Conservation (phyloP, 1,139 yeast genomes). For the Scheffersomyces titani region DNA sequence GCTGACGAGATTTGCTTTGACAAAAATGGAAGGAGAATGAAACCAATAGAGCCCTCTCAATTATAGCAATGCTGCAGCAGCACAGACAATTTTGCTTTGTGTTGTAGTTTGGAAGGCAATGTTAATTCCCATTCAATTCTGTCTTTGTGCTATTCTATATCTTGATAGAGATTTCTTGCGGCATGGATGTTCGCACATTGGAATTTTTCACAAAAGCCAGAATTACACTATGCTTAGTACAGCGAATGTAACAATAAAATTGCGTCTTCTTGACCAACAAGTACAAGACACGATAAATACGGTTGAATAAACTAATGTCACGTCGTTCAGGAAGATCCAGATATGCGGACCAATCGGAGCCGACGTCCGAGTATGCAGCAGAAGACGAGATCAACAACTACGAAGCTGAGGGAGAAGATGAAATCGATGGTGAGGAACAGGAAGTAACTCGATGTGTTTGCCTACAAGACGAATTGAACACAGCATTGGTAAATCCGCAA, state of each 20-base stretch:
- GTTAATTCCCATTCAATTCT: not conserved
- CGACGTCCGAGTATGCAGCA: slow-evolving; percentile 12
- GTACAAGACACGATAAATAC: not conserved
- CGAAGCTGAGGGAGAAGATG: slow-evolving; percentile 26
- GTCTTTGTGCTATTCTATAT: not conserved
- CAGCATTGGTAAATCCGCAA: slow-evolving; percentile 32
- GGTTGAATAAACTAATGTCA: slow-evolving; percentile 19
- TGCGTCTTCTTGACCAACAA: not conserved
- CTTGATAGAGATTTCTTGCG: not conserved
- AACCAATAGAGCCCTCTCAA: no score
- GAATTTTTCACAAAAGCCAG: not conserved
- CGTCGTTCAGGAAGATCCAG: slow-evolving; percentile 32
- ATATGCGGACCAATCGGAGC: slow-evolving; percentile 14
- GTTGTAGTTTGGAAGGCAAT: no score
- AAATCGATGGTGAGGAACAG: slow-evolving; percentile 49
- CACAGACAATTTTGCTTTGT: not conserved
- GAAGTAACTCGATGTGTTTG: slow-evolving; percentile 92
- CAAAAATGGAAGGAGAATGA: no score
- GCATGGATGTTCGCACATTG: not conserved
- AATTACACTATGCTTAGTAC: not conserved
- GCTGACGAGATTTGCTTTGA: no score
- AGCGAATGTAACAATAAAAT: not conserved
- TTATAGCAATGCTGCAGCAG: not conserved
- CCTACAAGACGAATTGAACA: slow-evolving; percentile 68
- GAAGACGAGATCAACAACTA: slow-evolving; percentile 21